Evolutionary conservation across 2,329 filamentous ascomycete species (phyloP).

Genomic region (Ilyonectria destructans): DNA sequence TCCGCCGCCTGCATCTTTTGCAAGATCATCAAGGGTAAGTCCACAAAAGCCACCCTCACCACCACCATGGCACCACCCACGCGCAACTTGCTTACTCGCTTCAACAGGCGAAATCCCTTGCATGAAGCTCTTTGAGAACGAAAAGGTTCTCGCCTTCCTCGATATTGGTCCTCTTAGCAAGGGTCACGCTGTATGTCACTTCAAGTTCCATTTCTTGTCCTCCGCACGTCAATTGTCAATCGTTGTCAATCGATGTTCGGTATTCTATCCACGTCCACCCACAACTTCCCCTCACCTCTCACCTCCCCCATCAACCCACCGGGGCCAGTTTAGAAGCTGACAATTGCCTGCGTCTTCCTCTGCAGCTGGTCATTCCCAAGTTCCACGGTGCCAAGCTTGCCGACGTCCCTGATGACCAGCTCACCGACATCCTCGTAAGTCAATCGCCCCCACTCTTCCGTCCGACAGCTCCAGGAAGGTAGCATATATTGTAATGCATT

Average conservation of each 20-base stretch:
- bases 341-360: slow-evolving; percentile 3
- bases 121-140: slow-evolving; percentile 96
- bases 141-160: slow-evolving; percentile 95
- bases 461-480: not conserved
- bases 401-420: slow-evolving; percentile 92
- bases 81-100: slow-evolving; percentile 31
- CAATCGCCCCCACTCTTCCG: not conserved
- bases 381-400: slow-evolving; percentile 91
- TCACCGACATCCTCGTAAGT: slow-evolving; percentile 84
- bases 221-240: not conserved
- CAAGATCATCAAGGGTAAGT: slow-evolving; percentile 92
- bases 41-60: slow-evolving; percentile 27
- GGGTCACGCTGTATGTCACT: slow-evolving; percentile 84
- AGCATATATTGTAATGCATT: not conserved
- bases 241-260: not conserved
- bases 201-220: not conserved
- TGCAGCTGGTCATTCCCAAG: slow-evolving; percentile 95
- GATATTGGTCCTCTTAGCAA: slow-evolving; percentile 92
- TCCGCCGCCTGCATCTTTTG: slow-evolving; percentile 87
- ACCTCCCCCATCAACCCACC: slow-evolving; percentile 2
- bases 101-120: slow-evolving; percentile 90
- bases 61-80: not conserved
- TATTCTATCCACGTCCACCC: not conserved
- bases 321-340: slow-evolving; percentile 16
- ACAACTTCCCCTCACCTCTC: slow-evolving; percentile 18